phyloP scores from a whole-genome alignment of 805 yeast genomes.

The Cyberlindnera mycetangii region DNA sequence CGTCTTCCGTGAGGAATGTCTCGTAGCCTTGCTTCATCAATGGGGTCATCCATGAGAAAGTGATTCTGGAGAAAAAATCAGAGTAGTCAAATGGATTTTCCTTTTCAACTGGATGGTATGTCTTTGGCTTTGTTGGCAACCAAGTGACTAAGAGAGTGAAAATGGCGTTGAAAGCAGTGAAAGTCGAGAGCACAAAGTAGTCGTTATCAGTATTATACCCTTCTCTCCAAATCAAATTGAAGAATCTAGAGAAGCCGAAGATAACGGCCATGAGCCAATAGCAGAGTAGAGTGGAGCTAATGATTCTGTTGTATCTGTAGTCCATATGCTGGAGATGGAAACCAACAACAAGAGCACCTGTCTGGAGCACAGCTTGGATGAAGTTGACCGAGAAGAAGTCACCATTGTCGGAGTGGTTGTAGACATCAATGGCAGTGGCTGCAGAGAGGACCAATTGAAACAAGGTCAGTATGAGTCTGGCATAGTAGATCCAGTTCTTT shows the following conservation, averaged over 20 bases:
- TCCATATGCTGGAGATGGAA: constrained; percentile 66
- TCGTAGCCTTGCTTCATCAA: constrained; percentile 78
- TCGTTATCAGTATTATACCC: constrained; percentile 17
- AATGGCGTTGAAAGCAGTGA: constrained; percentile 32
- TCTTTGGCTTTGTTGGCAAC: constrained; percentile 36
- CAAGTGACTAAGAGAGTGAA: constrained; percentile 35
- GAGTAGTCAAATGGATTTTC: constrained; percentile 39
- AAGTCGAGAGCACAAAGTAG: constrained; percentile 31
- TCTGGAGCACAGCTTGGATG: constrained; percentile 37
- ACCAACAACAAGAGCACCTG: constrained; percentile 48
- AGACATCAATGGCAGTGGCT: constrained; percentile 20
- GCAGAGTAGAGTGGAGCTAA: constrained; percentile 65
- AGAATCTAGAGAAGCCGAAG: constrained; percentile 44
- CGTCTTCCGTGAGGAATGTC: constrained; percentile 51
- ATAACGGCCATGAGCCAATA: constrained; percentile 68
- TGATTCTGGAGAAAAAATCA: constrained; percentile 70
- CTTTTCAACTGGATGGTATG: constrained; percentile 37
- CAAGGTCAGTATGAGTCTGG: constrained; percentile 33
- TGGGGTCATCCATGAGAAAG: constrained; percentile 91
- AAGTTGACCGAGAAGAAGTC: constrained; percentile 27
- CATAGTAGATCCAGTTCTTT: constrained; percentile 35
- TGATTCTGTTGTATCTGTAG: constrained; percentile 58
- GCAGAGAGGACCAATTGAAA: constrained; percentile 32
- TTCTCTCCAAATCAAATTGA: constrained; percentile 36
- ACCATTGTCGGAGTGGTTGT: constrained; percentile 9